A percentile compares a stretch with the other conserved stretches of the same genome.
Evolutionary conservation across 257 asterid species (phyloP).

Genomic region (Solanum peruvianum): DNA sequence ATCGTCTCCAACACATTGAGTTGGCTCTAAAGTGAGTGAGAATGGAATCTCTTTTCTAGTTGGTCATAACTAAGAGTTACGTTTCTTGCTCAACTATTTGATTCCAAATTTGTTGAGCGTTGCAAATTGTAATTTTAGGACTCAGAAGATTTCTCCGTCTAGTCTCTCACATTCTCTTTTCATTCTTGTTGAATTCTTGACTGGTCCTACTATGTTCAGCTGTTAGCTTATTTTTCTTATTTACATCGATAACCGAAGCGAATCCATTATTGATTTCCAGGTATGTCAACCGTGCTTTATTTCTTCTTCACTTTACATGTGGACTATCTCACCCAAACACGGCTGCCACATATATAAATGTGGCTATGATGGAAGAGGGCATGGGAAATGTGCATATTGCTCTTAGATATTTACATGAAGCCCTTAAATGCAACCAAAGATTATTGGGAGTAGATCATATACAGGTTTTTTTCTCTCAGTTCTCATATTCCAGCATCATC

Average conservation of each 20-base stretch:
- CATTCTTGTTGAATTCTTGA: neutral
- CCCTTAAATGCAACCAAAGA: slow-evolving; percentile 90
- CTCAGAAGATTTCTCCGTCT: neutral
- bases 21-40: slow-evolving; percentile 87
- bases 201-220: neutral
- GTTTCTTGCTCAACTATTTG: neutral
- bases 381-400: slow-evolving; percentile 99
- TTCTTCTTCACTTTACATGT: slow-evolving; percentile 94
- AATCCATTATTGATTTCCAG: slow-evolving; percentile 26
- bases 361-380: slow-evolving; percentile 99
- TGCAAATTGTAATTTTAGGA: neutral
- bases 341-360: slow-evolving; percentile 95
- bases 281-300: slow-evolving; percentile 94
- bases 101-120: neutral
- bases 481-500: neutral
- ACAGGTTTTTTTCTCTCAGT: slow-evolving; percentile 68
- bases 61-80: neutral
- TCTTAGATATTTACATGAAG: slow-evolving; percentile 97
- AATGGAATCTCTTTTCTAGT: slow-evolving; percentile 6
- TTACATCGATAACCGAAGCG: neutral
- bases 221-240: neutral
- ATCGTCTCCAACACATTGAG: slow-evolving; percentile 97
- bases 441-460: slow-evolving; percentile 94
- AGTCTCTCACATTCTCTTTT: neutral
- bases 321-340: slow-evolving; percentile 99